Evolutionary conservation across 2,329 filamentous ascomycete species (phyloP).

Genomic region (Cladophialophora immunda): DNA sequence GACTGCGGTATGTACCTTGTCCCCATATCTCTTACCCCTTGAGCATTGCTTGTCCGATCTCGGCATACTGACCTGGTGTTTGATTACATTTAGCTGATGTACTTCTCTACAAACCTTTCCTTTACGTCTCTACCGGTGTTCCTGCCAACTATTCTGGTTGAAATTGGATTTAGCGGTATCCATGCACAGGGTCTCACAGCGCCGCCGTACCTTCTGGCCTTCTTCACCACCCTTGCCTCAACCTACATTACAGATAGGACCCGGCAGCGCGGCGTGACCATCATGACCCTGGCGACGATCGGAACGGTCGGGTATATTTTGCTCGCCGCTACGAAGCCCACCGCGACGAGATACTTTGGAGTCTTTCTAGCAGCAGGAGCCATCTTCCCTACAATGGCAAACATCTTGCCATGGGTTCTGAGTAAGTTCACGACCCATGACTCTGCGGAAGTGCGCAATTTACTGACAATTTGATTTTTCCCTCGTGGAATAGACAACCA

Average conservation of each 20-base stretch:
- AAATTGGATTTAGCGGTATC: slow-evolving; percentile 74
- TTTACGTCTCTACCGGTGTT: slow-evolving; percentile 73
- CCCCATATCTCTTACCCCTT: background rate
- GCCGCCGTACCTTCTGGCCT: slow-evolving; percentile 74
- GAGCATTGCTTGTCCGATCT: background rate
- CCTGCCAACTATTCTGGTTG: slow-evolving; percentile 67
- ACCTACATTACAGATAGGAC: slow-evolving; percentile 72
- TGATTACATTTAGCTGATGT: slow-evolving; percentile 51
- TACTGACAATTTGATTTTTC: too few relatives aligned
- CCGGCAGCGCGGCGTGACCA: slow-evolving; percentile 69
- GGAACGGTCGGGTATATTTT: slow-evolving; percentile 71
- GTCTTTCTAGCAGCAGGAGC: slow-evolving; percentile 66
- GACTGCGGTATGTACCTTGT: slow-evolving; percentile 45
- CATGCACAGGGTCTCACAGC: slow-evolving; percentile 76
- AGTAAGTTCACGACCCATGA: too few relatives aligned
- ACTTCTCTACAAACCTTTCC: slow-evolving; percentile 70
- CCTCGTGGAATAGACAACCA: slow-evolving; percentile 50
- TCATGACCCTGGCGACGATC: slow-evolving; percentile 64
- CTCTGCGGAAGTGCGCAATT: too few relatives aligned
- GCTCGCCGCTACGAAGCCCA: slow-evolving; percentile 64
- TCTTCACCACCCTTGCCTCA: slow-evolving; percentile 67
- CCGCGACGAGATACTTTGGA: slow-evolving; percentile 60
- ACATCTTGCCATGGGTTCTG: slow-evolving; percentile 72
- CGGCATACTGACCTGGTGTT: background rate
- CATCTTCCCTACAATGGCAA: slow-evolving; percentile 73